Evolutionary conservation across 345 rosid genomes (phyloP), one percentile per base, ranked within the genome.

Genomic region (Bruguiera sexangula): DNA sequence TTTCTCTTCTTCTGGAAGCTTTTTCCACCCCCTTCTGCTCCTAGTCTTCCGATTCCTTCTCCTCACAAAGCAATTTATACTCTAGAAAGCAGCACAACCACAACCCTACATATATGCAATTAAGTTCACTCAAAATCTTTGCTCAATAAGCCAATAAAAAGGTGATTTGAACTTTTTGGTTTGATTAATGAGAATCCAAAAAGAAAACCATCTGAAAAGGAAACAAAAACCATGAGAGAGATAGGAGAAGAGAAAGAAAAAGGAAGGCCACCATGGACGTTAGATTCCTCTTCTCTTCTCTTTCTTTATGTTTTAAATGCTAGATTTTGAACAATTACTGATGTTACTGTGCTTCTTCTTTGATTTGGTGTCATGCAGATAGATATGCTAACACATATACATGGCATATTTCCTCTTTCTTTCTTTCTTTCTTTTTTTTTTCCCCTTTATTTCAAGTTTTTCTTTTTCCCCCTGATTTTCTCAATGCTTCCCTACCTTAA

Each of bases 301-400:
- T 50, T 48, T 60, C 63, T 52, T 61, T 67, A 27, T 39, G 68
- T 78, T 70, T 68, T 73, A 79, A 78, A 74, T 51, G 81, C 54
- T 65, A 72, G 52, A 61, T 65, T 76, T 76, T 69, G 69, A 80
- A 76, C 68, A 56, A 76, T 59, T 43, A 43, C 50, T 75, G 79
- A 78, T 70, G 74, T 54, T 73, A 36, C 66, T 64, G 22, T 67
- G 57, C 46, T 68, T 58, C 36, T 53, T 63, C 71, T 34, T 69
- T 58, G 81, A 76, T 83, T 79, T 58, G 86, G 79, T 79, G 85
- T 81, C 86, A 73, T 71, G 82, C 81, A 78, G 74, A 73, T 77
- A 79, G 74, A 73, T 77, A 78, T 60, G 76, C 82, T 48, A 72
- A 80, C 88, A 84, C 81, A 79, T 84, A 83, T 52, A 70, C 82